Evolutionary conservation across 805 yeast genomes (phyloP), one percentile per base, ranked within the genome.

Genomic region (Candida qinlingensis): DNA sequence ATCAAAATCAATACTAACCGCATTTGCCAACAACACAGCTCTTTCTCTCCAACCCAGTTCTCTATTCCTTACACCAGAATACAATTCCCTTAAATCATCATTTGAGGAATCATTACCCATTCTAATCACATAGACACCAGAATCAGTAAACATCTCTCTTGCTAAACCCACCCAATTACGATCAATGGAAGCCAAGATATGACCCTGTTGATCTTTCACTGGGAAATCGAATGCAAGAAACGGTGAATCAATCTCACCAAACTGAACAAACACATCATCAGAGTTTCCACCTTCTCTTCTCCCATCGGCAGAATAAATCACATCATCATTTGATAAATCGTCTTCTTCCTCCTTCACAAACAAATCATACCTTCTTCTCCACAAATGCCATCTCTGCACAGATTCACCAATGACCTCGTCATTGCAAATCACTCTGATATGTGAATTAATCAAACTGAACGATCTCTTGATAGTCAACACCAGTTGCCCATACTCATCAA

Each of bases 121-220:
- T 50, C 96, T 69, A 30, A 92, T 68, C 31, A 91, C 80, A 64
- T 94, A 92, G 2, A 89, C 91, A 53, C 98, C 98, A 0, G 97
- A 87, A 66, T 94, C 98, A 0, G 98, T 91, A 61, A 92, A 85
- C 59, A 91, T 67, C 63, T 94, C 99, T 59, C 97, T 76, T 3
- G 95, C 96, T 39, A 94, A 69, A 0, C 99, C 99, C 6, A 87
- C 96, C 94, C 96, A 94, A 65, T 90, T 90, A 58, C 98, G 76
- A 64, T 89, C 94, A 2, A 94, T 92, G 2, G 86, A 73, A 0
- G 85, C 96, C 47, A 85, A 68, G 0, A 86, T 77, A 12, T 73
- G 68, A 0, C 82, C 83, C 1, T 70, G 45, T 37, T 73, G 81
- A 62, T 89, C 80, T 35, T 57, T 60, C 3, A 89, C 85, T 0